Evolutionary conservation across 2,329 filamentous ascomycete genomes (phyloP).

Genomic region (Sclerotinia minor): DNA sequence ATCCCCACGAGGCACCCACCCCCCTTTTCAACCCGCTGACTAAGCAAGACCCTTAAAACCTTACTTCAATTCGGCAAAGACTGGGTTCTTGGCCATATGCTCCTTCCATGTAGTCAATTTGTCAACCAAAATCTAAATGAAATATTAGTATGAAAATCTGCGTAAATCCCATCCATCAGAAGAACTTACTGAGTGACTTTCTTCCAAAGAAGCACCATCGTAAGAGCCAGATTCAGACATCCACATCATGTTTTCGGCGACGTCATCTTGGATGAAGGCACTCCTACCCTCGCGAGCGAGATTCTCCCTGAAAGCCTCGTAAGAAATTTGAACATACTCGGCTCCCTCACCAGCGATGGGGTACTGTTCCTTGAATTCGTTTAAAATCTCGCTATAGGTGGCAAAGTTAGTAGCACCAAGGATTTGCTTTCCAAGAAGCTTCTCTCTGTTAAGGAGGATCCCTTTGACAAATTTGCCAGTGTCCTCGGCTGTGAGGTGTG

Average conservation of each 20-base stretch:
- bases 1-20: background rate
- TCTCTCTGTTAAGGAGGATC: slow-evolving; percentile 41
- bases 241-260: slow-evolving; percentile 55
- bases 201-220: slow-evolving; percentile 47
- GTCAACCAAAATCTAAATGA: slow-evolving; percentile 42
- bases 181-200: slow-evolving; percentile 42
- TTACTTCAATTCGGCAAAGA: slow-evolving; percentile 45
- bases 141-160: slow-evolving; percentile 24
- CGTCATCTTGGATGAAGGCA: slow-evolving; percentile 48
- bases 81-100: slow-evolving; percentile 42
- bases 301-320: slow-evolving; percentile 46
- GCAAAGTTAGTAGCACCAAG: slow-evolving; percentile 47
- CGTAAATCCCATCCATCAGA: too few species aligned
- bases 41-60: background rate
- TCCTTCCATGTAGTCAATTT: slow-evolving; percentile 48
- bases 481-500: slow-evolving; percentile 34
- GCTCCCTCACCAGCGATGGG: slow-evolving; percentile 46
- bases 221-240: slow-evolving; percentile 56
- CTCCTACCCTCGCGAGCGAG: slow-evolving; percentile 44
- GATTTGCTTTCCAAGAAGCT: slow-evolving; percentile 47
- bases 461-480: slow-evolving; percentile 43
- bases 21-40: background rate
- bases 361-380: slow-evolving; percentile 45
- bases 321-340: slow-evolving; percentile 42
- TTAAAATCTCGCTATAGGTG: slow-evolving; percentile 45